Evolutionary conservation across 2,329 filamentous ascomycete species (phyloP).

Genomic region (Xenoacremonium recifei): DNA sequence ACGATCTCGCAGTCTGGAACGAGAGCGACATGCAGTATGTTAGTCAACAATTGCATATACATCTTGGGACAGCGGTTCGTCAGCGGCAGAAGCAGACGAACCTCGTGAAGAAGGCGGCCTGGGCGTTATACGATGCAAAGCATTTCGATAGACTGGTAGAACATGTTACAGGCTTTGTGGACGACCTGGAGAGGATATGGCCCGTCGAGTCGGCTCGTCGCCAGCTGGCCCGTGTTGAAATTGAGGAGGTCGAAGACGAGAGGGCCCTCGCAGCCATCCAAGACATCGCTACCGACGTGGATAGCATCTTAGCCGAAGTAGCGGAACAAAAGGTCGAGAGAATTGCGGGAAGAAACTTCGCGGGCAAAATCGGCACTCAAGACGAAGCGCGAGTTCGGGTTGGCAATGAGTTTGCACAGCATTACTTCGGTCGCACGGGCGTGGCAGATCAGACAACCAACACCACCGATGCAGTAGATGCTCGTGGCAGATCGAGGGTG

Average conservation of each 20-base stretch:
- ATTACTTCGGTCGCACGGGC: too few species aligned
- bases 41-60: neutral
- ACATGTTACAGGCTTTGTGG: slow-evolving; percentile 19
- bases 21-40: neutral
- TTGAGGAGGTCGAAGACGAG: slow-evolving; percentile 23
- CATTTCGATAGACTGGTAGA: slow-evolving; percentile 20
- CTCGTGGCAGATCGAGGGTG: too few species aligned
- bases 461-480: too few species aligned
- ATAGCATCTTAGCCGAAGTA: slow-evolving; percentile 4
- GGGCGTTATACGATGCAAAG: slow-evolving; percentile 9
- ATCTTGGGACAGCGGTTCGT: neutral
- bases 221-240: slow-evolving; percentile 17
- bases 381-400: slow-evolving; percentile 4
- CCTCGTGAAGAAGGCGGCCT: slow-evolving; percentile 4
- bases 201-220: slow-evolving; percentile 13
- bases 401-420: too few species aligned
- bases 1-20: slow-evolving; percentile 1
- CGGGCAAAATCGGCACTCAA: slow-evolving; percentile 1
- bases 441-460: too few species aligned
- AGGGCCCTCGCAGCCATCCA: slow-evolving; percentile 16
- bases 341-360: slow-evolving; percentile 4
- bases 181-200: slow-evolving; percentile 25
- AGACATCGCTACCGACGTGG: slow-evolving; percentile 5
- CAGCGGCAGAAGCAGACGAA: neutral
- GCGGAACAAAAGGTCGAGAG: slow-evolving; percentile 4